Conservation (phyloP, 495 filamentous ascomycete species). For the Aspergillus bertholletiae region DNA sequence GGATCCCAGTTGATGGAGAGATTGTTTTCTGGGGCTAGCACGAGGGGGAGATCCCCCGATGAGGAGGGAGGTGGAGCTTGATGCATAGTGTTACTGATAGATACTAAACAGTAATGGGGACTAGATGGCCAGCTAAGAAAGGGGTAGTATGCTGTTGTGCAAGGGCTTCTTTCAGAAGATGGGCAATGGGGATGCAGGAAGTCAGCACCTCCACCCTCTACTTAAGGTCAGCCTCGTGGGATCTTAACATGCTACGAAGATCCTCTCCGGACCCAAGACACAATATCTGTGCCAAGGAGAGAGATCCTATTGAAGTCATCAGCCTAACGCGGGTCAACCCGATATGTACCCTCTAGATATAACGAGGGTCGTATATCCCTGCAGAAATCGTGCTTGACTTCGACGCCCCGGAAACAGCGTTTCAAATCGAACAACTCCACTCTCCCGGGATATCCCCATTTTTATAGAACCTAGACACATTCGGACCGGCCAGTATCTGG, state of each 20-base stretch:
- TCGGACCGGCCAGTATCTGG: neutral
- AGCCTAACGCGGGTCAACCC: neutral
- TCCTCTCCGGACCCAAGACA: constrained; percentile 7
- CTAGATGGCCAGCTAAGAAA: neutral
- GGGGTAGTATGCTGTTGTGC: neutral
- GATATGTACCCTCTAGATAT: neutral
- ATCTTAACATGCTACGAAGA: constrained; percentile 1
- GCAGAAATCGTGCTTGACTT: constrained; percentile 1
- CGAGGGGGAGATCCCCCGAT: constrained; percentile 2
- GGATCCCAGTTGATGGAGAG: constrained; percentile 17
- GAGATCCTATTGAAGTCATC: neutral
- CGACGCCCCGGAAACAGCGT: constrained; percentile 1
- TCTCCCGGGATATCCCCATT: neutral
- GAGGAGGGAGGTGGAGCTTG: neutral
- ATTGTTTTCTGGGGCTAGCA: constrained; percentile 5
- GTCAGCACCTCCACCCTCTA: neutral
- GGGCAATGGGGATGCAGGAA: neutral
- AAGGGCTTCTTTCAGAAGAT: neutral
- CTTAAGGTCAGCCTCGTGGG: neutral
- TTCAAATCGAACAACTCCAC: neutral
- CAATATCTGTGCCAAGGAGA: constrained; percentile 9
- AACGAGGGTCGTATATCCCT: constrained; percentile 8
- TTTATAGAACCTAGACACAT: neutral
- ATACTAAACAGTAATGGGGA: neutral
- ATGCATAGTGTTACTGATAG: constrained; percentile 2